Evolutionary conservation across 2,329 filamentous ascomycete genomes (phyloP), one percentile per base, ranked within the genome.

Genomic region (Fusarium udum): DNA sequence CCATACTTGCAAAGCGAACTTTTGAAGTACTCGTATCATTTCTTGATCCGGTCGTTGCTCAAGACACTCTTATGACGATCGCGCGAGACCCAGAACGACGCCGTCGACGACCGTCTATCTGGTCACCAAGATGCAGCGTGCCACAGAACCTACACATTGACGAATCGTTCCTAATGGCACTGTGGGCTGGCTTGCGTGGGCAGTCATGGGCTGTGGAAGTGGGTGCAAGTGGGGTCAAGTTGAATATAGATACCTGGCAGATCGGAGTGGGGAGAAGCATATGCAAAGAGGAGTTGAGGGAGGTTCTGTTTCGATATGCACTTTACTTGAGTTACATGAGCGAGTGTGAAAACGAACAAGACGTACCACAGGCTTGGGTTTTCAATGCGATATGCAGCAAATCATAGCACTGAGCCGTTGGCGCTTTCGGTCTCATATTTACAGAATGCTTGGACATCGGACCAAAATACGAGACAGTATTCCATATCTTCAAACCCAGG

Each of bases 61-160:
- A 74, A 40, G 51, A 61, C 31, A 79, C 76, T 31, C 68, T 81
- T 39, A 55, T 75, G 18, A 14, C 46, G 18, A 69, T 75, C 18
- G 73, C 78, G 10, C 60, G 69, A 28, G 74, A 79, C 53, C 75
- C 79, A 26, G 46, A 69, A 32, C 49, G 46, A 10, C 75, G 80
- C 14, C 72, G 71, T 14, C 71, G 68, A n/a, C 68, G 70, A 12
- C 67, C 64, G 3, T 77, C 78, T 16, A 78, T 82, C 61, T 82
- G 81, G 81, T 82, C 81, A 24, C 81, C 81, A n/a, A 65, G 73
- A n/a, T 82, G 81, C 73, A 70, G 72, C 43, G 79, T 82, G 20
- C 81, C 81, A 8, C 59, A 58, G 20, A 65, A 71, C 20, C 66
- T 82, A 13, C 80, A 76, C 39, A 60, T 82, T 18, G 71, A 77